Evolutionary conservation across 495 filamentous ascomycete genomes (phyloP), one percentile per base, ranked within the genome.

Genomic region (Penicillium pancosmium): DNA sequence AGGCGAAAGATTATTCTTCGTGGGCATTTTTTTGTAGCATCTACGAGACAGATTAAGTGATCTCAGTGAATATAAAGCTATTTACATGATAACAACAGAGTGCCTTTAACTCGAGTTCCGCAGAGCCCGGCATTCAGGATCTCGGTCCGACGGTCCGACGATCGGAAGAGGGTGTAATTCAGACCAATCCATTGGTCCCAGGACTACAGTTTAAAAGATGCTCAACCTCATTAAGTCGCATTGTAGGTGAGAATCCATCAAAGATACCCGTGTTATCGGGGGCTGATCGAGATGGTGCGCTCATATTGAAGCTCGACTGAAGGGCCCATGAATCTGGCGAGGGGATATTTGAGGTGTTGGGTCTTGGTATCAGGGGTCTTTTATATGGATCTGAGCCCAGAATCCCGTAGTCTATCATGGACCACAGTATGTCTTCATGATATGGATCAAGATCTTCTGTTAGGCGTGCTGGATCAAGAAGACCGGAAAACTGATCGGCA

Each of bases 401-500:
- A 8, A 55, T 59, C 2, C 50, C 60, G 55, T 71, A 71, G 35
- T 71, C 68, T 36, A 68, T 55, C 68, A 71, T 68, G 27, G 68
- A 62, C 61, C 65, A 66, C 9, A 65, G 38, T 4, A 55, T 52
- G 9, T 59, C 59, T 19, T 63, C 53, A 10, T 60, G 55, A 10
- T 31, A 51, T 12, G 51, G 31, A 11, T 64, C 56, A 5, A 68
- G n/a, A 12, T 71, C 68, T 19, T 66, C 61, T 16, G 21, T 50
- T 9, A 64, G 23, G 23, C 36, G 57, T 19, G n/a, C 44, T 18
- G 66, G 63, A n/a, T 68, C 61, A 1, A 71, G 56, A 6, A 68
- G 55, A 21, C 19, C 41, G 7, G 59, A 52, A 27, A 67, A 64
- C 3, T 18, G 19, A 43, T 63, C 52, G 5, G 57, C 60, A 3